Evolutionary conservation across 2,329 filamentous ascomycete species (phyloP).

Genomic region (Aureobasidium lini): DNA sequence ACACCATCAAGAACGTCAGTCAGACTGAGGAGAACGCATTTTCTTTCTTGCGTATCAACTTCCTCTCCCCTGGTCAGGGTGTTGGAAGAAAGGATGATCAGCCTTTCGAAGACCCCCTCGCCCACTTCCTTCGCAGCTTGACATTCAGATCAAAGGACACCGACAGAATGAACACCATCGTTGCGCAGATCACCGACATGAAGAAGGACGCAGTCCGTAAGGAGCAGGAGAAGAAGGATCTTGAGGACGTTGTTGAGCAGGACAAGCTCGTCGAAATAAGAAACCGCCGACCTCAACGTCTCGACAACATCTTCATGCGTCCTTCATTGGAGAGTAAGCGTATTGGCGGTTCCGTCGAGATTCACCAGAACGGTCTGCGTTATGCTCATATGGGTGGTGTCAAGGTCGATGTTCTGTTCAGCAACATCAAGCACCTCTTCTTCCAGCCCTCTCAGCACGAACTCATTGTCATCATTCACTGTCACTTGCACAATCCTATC

Average conservation of each 20-base stretch:
- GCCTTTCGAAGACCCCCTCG: slow-evolving; percentile 90
- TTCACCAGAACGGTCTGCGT: slow-evolving; percentile 97
- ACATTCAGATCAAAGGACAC: slow-evolving; percentile 91
- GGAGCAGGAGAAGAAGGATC: slow-evolving; percentile 97
- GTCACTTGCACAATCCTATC: slow-evolving; percentile 96
- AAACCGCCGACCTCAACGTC: slow-evolving; percentile 79
- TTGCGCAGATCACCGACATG: slow-evolving; percentile 88
- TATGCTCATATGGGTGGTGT: slow-evolving; percentile 77
- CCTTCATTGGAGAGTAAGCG: slow-evolving; percentile 95
- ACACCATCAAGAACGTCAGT: slow-evolving; percentile 97
- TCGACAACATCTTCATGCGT: slow-evolving; percentile 92
- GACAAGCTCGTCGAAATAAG: slow-evolving; percentile 93
- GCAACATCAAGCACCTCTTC: slow-evolving; percentile 96
- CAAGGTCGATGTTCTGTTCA: slow-evolving; percentile 89
- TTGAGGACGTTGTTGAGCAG: slow-evolving; percentile 98
- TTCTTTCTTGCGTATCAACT: slow-evolving; percentile 92
- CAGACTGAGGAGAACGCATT: slow-evolving; percentile 95
- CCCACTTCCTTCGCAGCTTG: slow-evolving; percentile 91
- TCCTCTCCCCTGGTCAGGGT: slow-evolving; percentile 92
- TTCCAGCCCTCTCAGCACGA: slow-evolving; percentile 97
- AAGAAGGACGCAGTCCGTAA: slow-evolving; percentile 87
- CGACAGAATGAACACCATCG: slow-evolving; percentile 81
- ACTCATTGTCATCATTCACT: slow-evolving; percentile 94
- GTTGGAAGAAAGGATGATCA: slow-evolving; percentile 92
- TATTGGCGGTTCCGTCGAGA: slow-evolving; percentile 90